phyloP scores from a whole-genome alignment of 257 asterid genomes.

The Gentiana macrophylla region DNA sequence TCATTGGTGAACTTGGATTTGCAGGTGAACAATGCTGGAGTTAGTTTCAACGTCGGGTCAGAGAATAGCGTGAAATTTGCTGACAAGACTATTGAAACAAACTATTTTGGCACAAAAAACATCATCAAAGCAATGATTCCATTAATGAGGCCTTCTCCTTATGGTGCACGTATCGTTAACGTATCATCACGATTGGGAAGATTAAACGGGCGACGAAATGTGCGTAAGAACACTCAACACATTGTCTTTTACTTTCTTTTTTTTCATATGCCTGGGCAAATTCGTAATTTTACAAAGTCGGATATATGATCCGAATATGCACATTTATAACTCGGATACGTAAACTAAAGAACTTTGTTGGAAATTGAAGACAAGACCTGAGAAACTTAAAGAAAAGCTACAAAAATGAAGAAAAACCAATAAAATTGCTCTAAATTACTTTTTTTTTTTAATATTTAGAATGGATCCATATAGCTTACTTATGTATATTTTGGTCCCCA shows the following conservation, averaged over 20 bases:
- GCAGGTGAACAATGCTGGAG: constrained; percentile 90
- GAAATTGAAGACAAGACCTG: too few species aligned
- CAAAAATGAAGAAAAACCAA: too few species aligned
- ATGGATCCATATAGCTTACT: too few species aligned
- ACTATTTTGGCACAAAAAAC: constrained; percentile 77
- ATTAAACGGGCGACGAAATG: constrained; percentile 74
- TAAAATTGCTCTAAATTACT: too few species aligned
- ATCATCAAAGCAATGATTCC: constrained; percentile 69
- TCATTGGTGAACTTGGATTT: constrained; percentile 6
- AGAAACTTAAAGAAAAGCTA: too few species aligned
- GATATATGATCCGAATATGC: too few species aligned
- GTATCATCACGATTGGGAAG: constrained; percentile 86
- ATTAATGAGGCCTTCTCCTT: constrained; percentile 50
- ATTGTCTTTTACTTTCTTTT: not conserved
- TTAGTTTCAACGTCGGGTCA: constrained; percentile 59
- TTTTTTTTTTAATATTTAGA: too few species aligned
- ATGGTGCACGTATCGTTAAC: constrained; percentile 75
- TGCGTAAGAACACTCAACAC: constrained; percentile 6
- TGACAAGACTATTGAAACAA: constrained; percentile 59
- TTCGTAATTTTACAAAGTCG: not conserved
- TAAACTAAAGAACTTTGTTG: not conserved
- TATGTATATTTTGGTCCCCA: too few species aligned
- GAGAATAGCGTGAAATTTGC: constrained; percentile 68
- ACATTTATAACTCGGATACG: too few species aligned
- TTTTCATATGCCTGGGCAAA: not conserved